Evolutionary conservation across 768 basidiomycete genomes (phyloP).

Genomic region (Podaxis sp.): DNA sequence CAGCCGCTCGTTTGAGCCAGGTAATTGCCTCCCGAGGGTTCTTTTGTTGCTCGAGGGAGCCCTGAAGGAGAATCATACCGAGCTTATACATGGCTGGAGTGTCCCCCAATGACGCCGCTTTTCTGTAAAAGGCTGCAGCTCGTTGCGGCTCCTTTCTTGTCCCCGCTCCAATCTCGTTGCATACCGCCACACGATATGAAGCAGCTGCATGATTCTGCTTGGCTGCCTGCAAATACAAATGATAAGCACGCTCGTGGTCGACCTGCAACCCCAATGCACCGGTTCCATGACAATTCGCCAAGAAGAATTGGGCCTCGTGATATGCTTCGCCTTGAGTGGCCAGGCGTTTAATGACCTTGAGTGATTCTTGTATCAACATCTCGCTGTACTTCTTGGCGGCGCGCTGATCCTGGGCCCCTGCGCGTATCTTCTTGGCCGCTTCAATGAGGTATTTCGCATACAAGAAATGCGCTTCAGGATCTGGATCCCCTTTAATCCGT

Average conservation of each 20-base stretch:
- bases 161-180: conserved; percentile 97
- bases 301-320: conserved; percentile 97
- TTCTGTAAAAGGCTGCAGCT: conserved; percentile 94
- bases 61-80: conserved; percentile 95
- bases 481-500: conserved; percentile 95
- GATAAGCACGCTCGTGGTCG: conserved; percentile 97
- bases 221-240: conserved; percentile 93
- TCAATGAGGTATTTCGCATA: conserved; percentile 99
- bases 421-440: conserved; percentile 89
- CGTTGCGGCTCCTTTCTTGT: conserved; percentile 86
- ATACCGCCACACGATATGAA: conserved; percentile 95
- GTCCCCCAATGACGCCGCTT: conserved; percentile 93
- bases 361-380: conserved; percentile 77
- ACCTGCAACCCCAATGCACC: conserved; percentile 94
- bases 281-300: conserved; percentile 96
- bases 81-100: conserved; percentile 99
- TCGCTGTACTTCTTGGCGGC: conserved; percentile 91
- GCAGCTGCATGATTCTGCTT: conserved; percentile 97
- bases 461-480: conserved; percentile 95
- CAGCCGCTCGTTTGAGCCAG: conserved; percentile 93
- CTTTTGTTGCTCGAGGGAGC: conserved; percentile 75
- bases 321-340: conserved; percentile 92
- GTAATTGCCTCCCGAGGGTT: conserved; percentile 91
- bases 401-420: conserved; percentile 72
- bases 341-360: conserved; percentile 90